Evolutionary conservation across 441 rosid genomes (phyloP), one percentile per base, ranked within the genome.

Genomic region (Capsella rubella): DNA sequence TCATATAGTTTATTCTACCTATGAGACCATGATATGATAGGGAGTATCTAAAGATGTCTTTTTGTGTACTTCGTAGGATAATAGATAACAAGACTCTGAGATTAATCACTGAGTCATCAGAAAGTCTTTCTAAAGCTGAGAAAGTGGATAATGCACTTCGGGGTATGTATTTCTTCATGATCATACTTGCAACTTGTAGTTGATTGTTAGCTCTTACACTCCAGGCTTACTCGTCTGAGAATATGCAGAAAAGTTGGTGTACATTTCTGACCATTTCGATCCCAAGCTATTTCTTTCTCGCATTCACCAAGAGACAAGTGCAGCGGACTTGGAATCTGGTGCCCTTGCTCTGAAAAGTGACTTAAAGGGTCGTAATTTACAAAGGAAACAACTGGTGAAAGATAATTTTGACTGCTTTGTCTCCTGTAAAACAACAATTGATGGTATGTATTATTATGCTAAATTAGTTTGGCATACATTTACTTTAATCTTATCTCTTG

Each of bases 321-420:
- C 92, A 63, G 93, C 93, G 37, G 99, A 90, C 77, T 81, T 92
- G 80, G 99, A 92, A 83, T 81, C 82, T 35, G 97, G 98, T 75
- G 91, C 99, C 52, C 96, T 87, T 82, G 89, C 88, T 80, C 85
- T 95, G 49, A 95, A 92, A 87, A 89, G 92, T 76, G 97, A 95
- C 84, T 89, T 95, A 51, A 84, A 87, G 80, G 99, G 99, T 47
- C 88, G 97, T 76, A 90, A 95, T 71, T 86, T 85, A 61, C 98
- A 95, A 77, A 87, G 93, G 77, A 95, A 92, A 81, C 96, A 95
- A 71, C 82, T 95, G 84, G 99, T 95, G 47, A 95, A 92, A 80
- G 93, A 95, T 81, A 95, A 95, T 74, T 95, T 95, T 76, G 99
- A 95, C 78, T 95, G 99, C 81, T 95, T 95, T 83, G 99, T 95